phyloP scores from a whole-genome alignment of 1,139 yeast genomes.

The Sugiyamaella paludigena region DNA sequence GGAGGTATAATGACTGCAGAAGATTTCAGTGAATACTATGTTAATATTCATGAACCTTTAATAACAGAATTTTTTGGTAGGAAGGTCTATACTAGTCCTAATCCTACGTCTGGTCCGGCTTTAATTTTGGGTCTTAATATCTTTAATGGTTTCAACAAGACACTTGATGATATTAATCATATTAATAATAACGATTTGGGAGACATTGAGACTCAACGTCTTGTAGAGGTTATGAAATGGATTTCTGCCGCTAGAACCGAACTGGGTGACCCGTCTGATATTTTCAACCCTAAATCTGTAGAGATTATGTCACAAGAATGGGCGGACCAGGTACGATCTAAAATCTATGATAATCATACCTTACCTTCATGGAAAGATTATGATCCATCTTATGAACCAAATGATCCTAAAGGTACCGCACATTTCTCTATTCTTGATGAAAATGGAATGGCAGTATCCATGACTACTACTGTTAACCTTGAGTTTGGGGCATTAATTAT shows the following conservation, averaged over 20 bases:
- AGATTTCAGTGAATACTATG: slow-evolving; percentile 66
- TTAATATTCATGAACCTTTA: slow-evolving; percentile 56
- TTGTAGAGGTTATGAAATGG: slow-evolving; percentile 92
- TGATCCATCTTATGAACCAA: slow-evolving; percentile 70
- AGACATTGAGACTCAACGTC: slow-evolving; percentile 56
- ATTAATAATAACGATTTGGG: slow-evolving; percentile 44
- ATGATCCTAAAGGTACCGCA: slow-evolving; percentile 83
- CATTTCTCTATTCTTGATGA: slow-evolving; percentile 77
- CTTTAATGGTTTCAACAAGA: slow-evolving; percentile 36
- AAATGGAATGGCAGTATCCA: slow-evolving; percentile 67
- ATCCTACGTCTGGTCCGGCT: slow-evolving; percentile 84
- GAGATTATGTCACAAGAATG: slow-evolving; percentile 49
- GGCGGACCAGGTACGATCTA: slow-evolving; percentile 49
- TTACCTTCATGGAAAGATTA: slow-evolving; percentile 62
- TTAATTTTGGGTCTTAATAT: slow-evolving; percentile 71
- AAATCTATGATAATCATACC: slow-evolving; percentile 57
- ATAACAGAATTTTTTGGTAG: slow-evolving; percentile 46
- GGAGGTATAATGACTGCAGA: slow-evolving; percentile 62
- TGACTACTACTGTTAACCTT: slow-evolving; percentile 90
- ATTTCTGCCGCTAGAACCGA: slow-evolving; percentile 79
- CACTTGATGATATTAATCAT: slow-evolving; percentile 29
- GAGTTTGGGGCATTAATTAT: slow-evolving; percentile 79
- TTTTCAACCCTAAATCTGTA: slow-evolving; percentile 31
- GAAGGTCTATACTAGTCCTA: slow-evolving; percentile 65
- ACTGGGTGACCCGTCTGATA: slow-evolving; percentile 62